A percentile compares a stretch with the other conserved stretches of the same genome.
Conservation (phyloP, 352 stramenopile species). For the Pythium dissimile region DNA sequence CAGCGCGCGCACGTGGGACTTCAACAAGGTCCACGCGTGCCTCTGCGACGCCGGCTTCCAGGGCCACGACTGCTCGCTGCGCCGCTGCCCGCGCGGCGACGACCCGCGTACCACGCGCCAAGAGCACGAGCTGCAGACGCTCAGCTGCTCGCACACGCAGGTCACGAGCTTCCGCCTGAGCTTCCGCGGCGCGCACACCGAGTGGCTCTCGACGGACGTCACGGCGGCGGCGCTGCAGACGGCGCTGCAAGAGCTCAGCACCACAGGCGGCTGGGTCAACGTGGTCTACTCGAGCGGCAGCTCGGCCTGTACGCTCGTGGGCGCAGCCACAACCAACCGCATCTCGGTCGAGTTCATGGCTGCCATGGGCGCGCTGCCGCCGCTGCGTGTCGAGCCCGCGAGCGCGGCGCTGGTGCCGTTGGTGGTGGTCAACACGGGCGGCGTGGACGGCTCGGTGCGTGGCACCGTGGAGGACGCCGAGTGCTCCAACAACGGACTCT, state of each 20-base stretch:
- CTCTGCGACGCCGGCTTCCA: slow-evolving; percentile 81
- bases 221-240: slow-evolving; percentile 30
- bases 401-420: slow-evolving; percentile 31
- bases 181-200: slow-evolving; percentile 49
- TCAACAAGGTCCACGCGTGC: slow-evolving; percentile 87
- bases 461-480: slow-evolving; percentile 67
- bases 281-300: slow-evolving; percentile 54
- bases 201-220: slow-evolving; percentile 39
- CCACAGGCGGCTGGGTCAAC: slow-evolving; percentile 31
- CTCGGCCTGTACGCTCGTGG: slow-evolving; percentile 43
- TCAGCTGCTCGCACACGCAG: slow-evolving; percentile 42
- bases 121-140: slow-evolving; percentile 56
- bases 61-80: slow-evolving; percentile 79
- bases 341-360: slow-evolving; percentile 64
- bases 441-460: slow-evolving; percentile 39
- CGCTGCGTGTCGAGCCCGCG: slow-evolving; percentile 34
- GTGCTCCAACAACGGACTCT: slow-evolving; percentile 75
- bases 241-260: slow-evolving; percentile 36
- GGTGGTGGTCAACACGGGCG: slow-evolving; percentile 59
- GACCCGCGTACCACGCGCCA: slow-evolving; percentile 66
- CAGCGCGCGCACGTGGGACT: slow-evolving; percentile 77
- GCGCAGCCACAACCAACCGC: slow-evolving; percentile 29
- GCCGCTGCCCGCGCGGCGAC: slow-evolving; percentile 59
- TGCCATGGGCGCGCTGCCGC: slow-evolving; percentile 50
- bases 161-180: slow-evolving; percentile 51